Percentiles rank a stretch among this genome's conserved stretches.
These are phyloP conservation scores for Nidularia pulvinata DNA, from an alignment of 768 basidiomycete genomes.

Conservation along the genomic window DNA sequence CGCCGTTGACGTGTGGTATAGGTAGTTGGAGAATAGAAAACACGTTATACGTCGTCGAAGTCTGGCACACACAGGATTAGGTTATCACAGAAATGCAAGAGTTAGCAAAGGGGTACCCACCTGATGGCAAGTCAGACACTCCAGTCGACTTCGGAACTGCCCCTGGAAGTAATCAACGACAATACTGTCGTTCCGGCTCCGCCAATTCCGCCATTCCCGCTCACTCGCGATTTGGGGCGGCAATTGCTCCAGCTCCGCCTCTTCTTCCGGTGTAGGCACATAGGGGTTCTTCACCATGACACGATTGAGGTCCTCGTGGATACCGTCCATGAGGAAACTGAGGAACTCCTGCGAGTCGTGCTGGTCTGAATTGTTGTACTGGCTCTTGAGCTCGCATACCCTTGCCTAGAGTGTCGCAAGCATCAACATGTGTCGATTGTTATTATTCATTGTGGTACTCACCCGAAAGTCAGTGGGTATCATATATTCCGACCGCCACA, in stretches of 20 bases:
- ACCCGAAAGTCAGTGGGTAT: constrained; percentile 87
- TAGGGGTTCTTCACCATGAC: constrained; percentile 70
- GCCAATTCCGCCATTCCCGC: constrained; percentile 92
- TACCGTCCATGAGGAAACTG: constrained; percentile 89
- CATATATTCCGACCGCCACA: constrained; percentile 89
- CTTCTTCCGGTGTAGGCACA: constrained; percentile 73
- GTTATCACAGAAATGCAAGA: not conserved
- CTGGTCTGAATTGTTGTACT: constrained; percentile 87
- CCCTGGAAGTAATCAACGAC: constrained; percentile 99
- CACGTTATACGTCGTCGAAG: constrained; percentile 95
- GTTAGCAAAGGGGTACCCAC: constrained; percentile 35
- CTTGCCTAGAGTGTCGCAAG: constrained; percentile 37
- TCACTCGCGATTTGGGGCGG: constrained; percentile 89
- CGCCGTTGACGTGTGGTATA: constrained; percentile 65
- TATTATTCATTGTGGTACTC: too few relatives aligned
- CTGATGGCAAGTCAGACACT: constrained; percentile 89
- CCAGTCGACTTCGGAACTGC: constrained; percentile 88
- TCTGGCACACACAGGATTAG: too few relatives aligned
- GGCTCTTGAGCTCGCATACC: constrained; percentile 51
- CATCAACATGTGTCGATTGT: too few relatives aligned
- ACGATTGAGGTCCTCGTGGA: constrained; percentile 88
- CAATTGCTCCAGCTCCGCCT: constrained; percentile 85
- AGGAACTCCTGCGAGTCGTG: constrained; percentile 99
- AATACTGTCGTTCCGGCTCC: constrained; percentile 87
- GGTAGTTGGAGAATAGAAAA: constrained; percentile 96